Evolutionary conservation across 108 stramenopile genomes (phyloP).

Genomic region (Fragilariopsis cylindrus): DNA sequence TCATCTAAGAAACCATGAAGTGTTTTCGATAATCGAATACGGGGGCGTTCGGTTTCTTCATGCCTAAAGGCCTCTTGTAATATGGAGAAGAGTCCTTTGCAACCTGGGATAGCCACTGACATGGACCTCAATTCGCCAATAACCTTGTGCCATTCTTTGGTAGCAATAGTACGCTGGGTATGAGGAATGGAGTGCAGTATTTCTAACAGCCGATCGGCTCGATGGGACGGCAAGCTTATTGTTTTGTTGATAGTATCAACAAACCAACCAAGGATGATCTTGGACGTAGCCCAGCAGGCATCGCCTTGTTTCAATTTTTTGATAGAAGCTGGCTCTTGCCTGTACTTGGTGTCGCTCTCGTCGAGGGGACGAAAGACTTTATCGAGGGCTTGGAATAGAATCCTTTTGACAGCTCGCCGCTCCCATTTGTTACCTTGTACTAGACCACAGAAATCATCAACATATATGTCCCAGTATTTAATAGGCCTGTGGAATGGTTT

Average conservation of each 20-base stretch:
- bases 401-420: neutral
- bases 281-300: constrained; percentile 34
- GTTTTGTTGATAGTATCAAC: constrained; percentile 35
- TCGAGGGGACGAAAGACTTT: constrained; percentile 21
- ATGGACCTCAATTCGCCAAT: constrained; percentile 49
- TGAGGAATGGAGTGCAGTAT: constrained; percentile 13
- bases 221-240: constrained; percentile 33
- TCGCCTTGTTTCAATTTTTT: constrained; percentile 49
- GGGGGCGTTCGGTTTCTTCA: neutral
- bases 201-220: constrained; percentile 22
- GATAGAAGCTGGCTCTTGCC: constrained; percentile 41
- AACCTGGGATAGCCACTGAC: constrained; percentile 41
- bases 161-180: neutral
- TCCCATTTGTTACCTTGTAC: constrained; percentile 19
- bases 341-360: neutral
- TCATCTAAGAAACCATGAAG: constrained; percentile 27
- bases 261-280: constrained; percentile 43
- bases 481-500: neutral
- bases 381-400: constrained; percentile 17
- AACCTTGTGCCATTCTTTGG: constrained; percentile 38
- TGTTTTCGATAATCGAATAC: constrained; percentile 4
- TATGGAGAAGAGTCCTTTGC: constrained; percentile 32
- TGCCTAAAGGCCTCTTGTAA: constrained; percentile 42
- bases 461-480: constrained; percentile 29
- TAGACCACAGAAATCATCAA: constrained; percentile 35